Conservation (phyloP, 352 stramenopile species). For the Pythium aristosporum region DNA sequence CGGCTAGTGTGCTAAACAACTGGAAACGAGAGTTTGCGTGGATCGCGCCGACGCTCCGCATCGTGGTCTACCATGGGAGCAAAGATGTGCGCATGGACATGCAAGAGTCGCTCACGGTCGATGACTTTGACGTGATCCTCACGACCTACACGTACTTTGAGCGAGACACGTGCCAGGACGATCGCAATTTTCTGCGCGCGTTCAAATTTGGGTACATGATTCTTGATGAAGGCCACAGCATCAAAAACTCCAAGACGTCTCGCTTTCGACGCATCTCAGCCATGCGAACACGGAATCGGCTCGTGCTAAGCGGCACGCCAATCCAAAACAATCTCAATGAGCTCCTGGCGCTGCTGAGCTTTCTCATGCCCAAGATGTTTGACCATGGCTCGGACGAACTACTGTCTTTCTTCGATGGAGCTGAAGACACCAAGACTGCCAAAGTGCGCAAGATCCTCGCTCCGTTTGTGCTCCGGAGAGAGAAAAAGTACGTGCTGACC, state of each 20-base stretch:
- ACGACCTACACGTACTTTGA: conserved; percentile 94
- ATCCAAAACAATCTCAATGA: conserved; percentile 91
- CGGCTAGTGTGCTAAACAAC: conserved; percentile 91
- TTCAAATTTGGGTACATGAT: conserved; percentile 92
- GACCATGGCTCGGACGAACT: conserved; percentile 80
- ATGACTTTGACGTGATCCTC: conserved; percentile 84
- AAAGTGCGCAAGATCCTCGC: conserved; percentile 93
- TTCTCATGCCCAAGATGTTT: conserved; percentile 92
- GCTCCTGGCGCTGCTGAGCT: conserved; percentile 88
- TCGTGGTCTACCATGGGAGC: conserved; percentile 83
- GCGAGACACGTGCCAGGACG: conserved; percentile 77
- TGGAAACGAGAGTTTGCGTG: conserved; percentile 91
- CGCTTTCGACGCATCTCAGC: conserved; percentile 89
- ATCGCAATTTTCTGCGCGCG: conserved; percentile 73
- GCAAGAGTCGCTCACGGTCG: conserved; percentile 43
- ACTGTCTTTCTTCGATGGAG: conserved; percentile 80
- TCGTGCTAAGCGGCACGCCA: conserved; percentile 86
- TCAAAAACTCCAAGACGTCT: conserved; percentile 91
- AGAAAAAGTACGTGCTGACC: conserved; percentile 95
- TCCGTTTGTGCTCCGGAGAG: conserved; percentile 96
- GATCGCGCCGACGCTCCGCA: conserved; percentile 90
- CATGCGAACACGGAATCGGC: conserved; percentile 62
- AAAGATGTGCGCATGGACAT: conserved; percentile 65
- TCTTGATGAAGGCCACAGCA: conserved; percentile 92
- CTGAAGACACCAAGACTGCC: conserved; percentile 71